Conservation (phyloP, 371 early-diverging fungal species). For the Funneliformis caledonium region DNA sequence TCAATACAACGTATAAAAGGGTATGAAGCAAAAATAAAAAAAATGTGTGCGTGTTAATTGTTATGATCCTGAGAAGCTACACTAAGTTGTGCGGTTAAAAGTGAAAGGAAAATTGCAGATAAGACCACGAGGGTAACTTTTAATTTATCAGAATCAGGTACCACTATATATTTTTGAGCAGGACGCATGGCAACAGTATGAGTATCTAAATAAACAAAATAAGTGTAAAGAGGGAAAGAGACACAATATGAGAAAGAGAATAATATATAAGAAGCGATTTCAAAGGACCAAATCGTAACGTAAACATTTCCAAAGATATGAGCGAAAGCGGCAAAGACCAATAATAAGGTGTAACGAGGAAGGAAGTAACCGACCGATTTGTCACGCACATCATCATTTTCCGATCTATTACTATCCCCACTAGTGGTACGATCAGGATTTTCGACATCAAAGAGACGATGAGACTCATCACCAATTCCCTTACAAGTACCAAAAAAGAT, state of each 20-base stretch:
- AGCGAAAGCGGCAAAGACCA: conserved; percentile 6
- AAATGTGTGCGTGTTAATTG: too few relatives aligned
- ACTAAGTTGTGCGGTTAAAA: not conserved
- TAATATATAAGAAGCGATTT: not conserved
- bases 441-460: not conserved
- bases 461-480: not conserved
- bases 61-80: not conserved
- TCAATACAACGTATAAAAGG: too few relatives aligned
- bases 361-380: not conserved
- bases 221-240: not conserved
- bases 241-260: conserved; percentile 8
- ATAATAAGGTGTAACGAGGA: conserved; percentile 3
- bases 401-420: not conserved
- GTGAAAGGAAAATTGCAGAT: not conserved
- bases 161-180: conserved; percentile 11
- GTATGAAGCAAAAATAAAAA: too few relatives aligned
- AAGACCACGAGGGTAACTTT: not conserved
- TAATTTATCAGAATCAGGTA: not conserved
- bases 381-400: not conserved
- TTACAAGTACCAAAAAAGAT: not conserved
- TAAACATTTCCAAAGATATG: conserved; percentile 26
- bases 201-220: conserved; percentile 34
- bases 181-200: not conserved
- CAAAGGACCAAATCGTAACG: not conserved
- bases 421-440: not conserved